Base-by-base conservation (phyloP, 495 filamentous ascomycete species). In the Penicillium daleae region DNA sequence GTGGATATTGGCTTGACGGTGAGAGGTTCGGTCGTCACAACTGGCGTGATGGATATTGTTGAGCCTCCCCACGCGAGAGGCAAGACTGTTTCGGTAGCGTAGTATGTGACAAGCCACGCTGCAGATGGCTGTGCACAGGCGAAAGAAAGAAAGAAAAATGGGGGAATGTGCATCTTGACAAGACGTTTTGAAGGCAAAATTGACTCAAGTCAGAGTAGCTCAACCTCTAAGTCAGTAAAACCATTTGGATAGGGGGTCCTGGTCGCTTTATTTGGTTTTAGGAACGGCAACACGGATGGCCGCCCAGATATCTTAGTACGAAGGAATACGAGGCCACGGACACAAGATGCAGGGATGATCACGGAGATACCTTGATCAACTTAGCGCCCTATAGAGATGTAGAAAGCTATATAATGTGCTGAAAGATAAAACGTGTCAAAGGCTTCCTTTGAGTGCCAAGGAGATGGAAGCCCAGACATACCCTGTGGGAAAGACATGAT, bases 51-150 rank as follows among this genome's bases (percentile, higher is more conserved):
- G 8, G 40, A 22, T 8, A 19, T 46, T 46, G 40, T 46, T 21
- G 7, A 3, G 40, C 40, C 40, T 21, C 46, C 46, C 46, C 46
- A 24, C 7, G 24, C 21, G 10, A 49, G 46, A 50, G 46, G 24
- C n/a, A 50, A 27, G 46, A 50, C 46, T 50, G 46, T 50, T 24
- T 50, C 46, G 24, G 46, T 50, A 8, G 13, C 24, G 27, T 48
- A 48, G 46, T 50, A 50, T n/a, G 46, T 50, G 24, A 50, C 2
- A 27, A 2, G 46, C 24, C 46, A 50, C 3, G 46, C 46, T 26
- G 46, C 46, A 29, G 46, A 50, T 27, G 21, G n/a, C 24, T 50
- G 15, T n/a, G 46, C 12, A 13, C 1, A 12, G 12, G 8, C 26
- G 17, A 29, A 26, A 17, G 15, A 15, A 0, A 27, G 13, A 29